Base-by-base conservation (phyloP, 768 basidiomycete genomes). In the Gymnopilus junonius region DNA sequence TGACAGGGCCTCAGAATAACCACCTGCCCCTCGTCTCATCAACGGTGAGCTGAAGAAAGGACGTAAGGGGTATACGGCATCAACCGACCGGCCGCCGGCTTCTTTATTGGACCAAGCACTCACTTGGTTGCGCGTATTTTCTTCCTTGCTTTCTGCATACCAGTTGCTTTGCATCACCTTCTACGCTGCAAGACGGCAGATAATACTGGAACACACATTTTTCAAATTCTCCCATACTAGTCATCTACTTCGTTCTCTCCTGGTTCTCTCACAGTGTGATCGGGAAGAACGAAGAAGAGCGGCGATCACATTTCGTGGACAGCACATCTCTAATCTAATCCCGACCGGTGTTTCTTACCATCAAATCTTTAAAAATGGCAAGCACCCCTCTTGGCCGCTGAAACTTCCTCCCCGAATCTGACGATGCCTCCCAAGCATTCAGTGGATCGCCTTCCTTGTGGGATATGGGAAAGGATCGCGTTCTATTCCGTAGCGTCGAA, bases 401-500 rank as follows among this genome's bases (percentile, higher is more conserved):
- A 55, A 43, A 62, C 35, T 34, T 29, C 65, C 56, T 62, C 64
- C 50, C 55, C 40, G 39, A 53, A 62, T 65, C 62, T 45, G 35
- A 65, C 66, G 59, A 63, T 72, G 58, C 17, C 58, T 17, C 58
- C 60, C 34, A 40, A 61, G 25, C 56, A 69, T 11, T 62, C 61
- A 31, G 46, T 72, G 27, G 70, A 71, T 39, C 40, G 50, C 6
- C 58, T 75, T 37, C 63, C 77, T 1, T 55, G 63, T 14, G 73
- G 76, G 43, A 67, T 77, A 51, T 75, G 76, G 74, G 79, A 83
- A 68, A 71, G 73, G 53, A 79, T 87, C 46, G 83, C 80, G 2
- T 79, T 77, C 61, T 74, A 59, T 17, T 25, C 48, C 23, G 58
- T 80, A 68, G 65, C 78, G 5, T 69, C 70, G 8, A 50, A 69